These are phyloP conservation scores for Limnanthes douglasii DNA, from an alignment of 345 rosid species.

Conservation along the genomic window DNA sequence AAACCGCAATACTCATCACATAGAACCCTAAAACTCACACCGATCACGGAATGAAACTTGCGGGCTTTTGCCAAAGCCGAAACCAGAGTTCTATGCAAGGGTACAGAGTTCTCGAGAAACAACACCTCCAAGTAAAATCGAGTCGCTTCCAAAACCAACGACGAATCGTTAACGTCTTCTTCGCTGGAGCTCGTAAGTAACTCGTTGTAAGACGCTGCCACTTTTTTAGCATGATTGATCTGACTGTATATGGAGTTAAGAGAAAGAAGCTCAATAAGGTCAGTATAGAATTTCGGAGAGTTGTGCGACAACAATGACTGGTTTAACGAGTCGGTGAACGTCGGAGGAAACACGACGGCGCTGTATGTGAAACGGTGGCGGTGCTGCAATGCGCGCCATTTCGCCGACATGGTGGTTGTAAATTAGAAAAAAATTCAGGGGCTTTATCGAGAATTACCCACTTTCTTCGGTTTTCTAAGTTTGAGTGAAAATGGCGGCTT, in stretches of 20 bases:
- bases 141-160: slow-evolving; percentile 20
- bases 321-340: slow-evolving; percentile 29
- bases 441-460: not conserved
- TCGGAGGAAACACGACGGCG: slow-evolving; percentile 56
- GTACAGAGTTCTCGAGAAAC: slow-evolving; percentile 72
- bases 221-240: slow-evolving; percentile 46
- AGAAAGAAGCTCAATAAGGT: slow-evolving; percentile 36
- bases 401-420: slow-evolving; percentile 52
- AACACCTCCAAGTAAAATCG: slow-evolving; percentile 48
- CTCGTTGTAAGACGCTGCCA: slow-evolving; percentile 46
- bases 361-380: slow-evolving; percentile 93
- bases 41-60: slow-evolving; percentile 28
- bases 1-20: slow-evolving; percentile 46
- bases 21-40: slow-evolving; percentile 39
- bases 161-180: slow-evolving; percentile 10
- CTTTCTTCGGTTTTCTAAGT: too few species aligned
- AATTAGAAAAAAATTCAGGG: not conserved
- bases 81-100: slow-evolving; percentile 65
- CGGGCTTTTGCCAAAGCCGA: slow-evolving; percentile 49
- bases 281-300: slow-evolving; percentile 25
- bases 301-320: slow-evolving; percentile 17
- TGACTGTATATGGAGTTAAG: slow-evolving; percentile 69
- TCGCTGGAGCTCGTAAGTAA: slow-evolving; percentile 15
- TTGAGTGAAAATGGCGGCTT: too few species aligned
- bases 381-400: slow-evolving; percentile 94